A percentile compares a stretch with the other conserved stretches of the same genome.
phyloP scores from a whole-genome alignment of 306 rosid species.

The Glycine latifolia region DNA sequence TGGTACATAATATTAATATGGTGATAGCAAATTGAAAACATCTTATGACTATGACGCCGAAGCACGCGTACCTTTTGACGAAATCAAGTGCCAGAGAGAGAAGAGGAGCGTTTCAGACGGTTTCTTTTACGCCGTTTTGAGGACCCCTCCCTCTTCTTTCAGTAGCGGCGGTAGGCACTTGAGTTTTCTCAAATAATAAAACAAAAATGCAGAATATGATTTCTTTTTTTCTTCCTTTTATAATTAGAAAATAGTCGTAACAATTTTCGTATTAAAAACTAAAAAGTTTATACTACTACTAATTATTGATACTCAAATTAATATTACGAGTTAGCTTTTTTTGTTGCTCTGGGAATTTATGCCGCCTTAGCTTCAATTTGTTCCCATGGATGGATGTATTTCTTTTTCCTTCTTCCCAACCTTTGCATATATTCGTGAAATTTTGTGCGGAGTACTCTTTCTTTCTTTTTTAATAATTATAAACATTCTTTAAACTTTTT shows the following conservation, averaged over 20 bases:
- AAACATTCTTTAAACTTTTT: background rate
- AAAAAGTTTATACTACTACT: too few relatives aligned
- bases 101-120: constrained; percentile 20
- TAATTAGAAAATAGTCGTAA: background rate
- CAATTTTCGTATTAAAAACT: too few relatives aligned
- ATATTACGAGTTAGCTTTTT: background rate
- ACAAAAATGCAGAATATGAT: background rate
- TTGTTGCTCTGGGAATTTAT: constrained; percentile 3
- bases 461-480: background rate
- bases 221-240: background rate
- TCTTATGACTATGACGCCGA: background rate
- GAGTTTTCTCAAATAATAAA: background rate
- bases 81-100: constrained; percentile 6
- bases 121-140: constrained; percentile 7
- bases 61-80: constrained; percentile 18
- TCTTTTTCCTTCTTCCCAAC: background rate
- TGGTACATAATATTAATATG: background rate
- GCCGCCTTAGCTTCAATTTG: background rate
- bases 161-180: background rate
- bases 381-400: too few relatives aligned
- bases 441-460: background rate
- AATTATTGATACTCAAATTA: too few relatives aligned
- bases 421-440: constrained; percentile 12
- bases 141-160: background rate
- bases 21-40: background rate